phyloP scores from a whole-genome alignment of 1,284 basidiomycete species.

The Ustilago nuda region DNA sequence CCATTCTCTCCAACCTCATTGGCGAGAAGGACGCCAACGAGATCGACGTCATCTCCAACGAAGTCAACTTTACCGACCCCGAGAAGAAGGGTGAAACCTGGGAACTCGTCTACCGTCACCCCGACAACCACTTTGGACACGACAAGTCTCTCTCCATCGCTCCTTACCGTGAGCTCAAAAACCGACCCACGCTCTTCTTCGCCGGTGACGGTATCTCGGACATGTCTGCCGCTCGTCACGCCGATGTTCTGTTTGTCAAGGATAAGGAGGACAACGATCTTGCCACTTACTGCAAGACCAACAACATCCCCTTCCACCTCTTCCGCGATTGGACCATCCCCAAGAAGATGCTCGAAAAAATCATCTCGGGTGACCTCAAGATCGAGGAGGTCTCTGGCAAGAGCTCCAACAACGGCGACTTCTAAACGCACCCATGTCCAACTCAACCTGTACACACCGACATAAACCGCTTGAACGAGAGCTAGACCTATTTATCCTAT shows the following conservation, averaged over 20 bases:
- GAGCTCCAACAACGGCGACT: conserved; percentile 50
- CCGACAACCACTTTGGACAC: conserved; percentile 67
- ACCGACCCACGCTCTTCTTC: conserved; percentile 67
- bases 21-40: conserved; percentile 67
- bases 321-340: conserved; percentile 67
- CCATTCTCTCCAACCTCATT: conserved; percentile 67
- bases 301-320: conserved; percentile 65
- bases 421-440: conserved; percentile 12
- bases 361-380: conserved; percentile 52
- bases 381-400: conserved; percentile 46
- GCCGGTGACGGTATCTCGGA: conserved; percentile 69
- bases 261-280: conserved; percentile 69
- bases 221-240: conserved; percentile 69
- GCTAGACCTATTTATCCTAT: conserved; percentile 7
- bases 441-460: conserved; percentile 14
- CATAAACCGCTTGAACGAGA: neutral
- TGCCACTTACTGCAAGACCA: conserved; percentile 63
- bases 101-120: conserved; percentile 68
- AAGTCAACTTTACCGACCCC: conserved; percentile 67
- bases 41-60: conserved; percentile 68
- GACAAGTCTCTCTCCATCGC: conserved; percentile 67
- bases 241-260: conserved; percentile 68
- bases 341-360: conserved; percentile 61
- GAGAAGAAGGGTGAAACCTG: conserved; percentile 64
- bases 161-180: conserved; percentile 65